Base-by-base conservation (phyloP, 202 grass and related monocot genomes). In the Carex arenaria region DNA sequence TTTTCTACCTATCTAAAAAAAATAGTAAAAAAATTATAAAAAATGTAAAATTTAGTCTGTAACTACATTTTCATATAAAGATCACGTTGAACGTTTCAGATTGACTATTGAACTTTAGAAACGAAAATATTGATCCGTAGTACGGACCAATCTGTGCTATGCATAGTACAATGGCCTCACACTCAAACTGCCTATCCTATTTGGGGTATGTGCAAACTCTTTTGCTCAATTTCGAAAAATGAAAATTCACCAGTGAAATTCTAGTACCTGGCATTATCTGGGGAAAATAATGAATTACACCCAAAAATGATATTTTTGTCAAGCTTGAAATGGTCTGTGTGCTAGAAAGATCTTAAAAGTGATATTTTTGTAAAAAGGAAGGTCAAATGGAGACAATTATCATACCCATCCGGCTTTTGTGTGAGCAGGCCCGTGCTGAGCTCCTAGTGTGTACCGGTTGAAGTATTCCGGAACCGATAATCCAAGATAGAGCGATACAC, bases 391-490 rank as follows among this genome's bases (percentile, higher is more conserved):
- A 28, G 0, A 79, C 30, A 65, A 8, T 15, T 51, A 65, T 89
- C 91, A 3, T 76, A 99, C 96, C 96, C 96, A 98, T 90, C 87
- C 93, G 79, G 95, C 95, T 45, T 90, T 95, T 1, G 93, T 95
- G 86, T 98, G 92, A 0, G 93, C 93, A 40, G 93, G 96, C 30
- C 93, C 93, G 6, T 88, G 85, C 43, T 83, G 89, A 80, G 86
- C 80, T 34, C 81, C 87, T 1, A 87, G 47, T 43, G 83, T 85
- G 79, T 92, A 99, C 15, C 91, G 91, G 86, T 89, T 86, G 54
- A 99, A 99, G 85, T 99, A 99, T 78, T 99, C 93, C 11, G 96
- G 91, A 88, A 99, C 89, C 5, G 93, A 96, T 53, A 99, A 80
- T 78, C 96, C 96, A 61, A 96, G 96, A 85, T 94, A 99, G 64